Base-by-base conservation (phyloP, 805 yeast genomes). In the Zygosaccharomyces gambellarensis region DNA sequence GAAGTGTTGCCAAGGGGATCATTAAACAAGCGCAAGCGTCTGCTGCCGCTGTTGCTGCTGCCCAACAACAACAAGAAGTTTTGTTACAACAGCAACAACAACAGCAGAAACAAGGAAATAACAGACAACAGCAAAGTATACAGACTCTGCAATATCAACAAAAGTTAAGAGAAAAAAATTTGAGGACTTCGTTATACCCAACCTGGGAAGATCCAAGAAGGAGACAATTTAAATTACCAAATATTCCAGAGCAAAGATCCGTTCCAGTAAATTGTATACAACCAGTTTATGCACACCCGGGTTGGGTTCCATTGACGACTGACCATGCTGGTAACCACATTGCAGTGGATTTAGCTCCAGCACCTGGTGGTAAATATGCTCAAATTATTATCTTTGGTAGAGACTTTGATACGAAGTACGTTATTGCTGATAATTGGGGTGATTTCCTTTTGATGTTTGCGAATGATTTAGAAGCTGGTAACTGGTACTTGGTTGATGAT, bases 381-480 rank as follows among this genome's bases (percentile, higher is more conserved):
- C 99, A 92, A 71, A 85, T 94, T 17, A 92, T 92, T 54, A 63
- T 90, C 47, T 92, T 87, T 67, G 99, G 99, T 36, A 82, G 97
- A 63, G 98, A 92, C 56, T 92, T 83, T 63, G 98, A 92, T 71
- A 81, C 86, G 34, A 92, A 92, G 65, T 89, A 79, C 67, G 90
- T 87, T 34, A 74, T 94, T 48, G 95, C 97, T 17, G 80, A 81
- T 45, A 85, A 85, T 48, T 92, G 95, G 84, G 96, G 95, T 14
- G 94, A 87, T 60, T 94, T 94, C 66, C 70, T 92, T 46, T 72
- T 90, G 47, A 77, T 78, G 45, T 83, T 90, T 64, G 95, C 90
- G 25, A 88, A 89, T 57, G 97, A 92, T 65, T 72, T 92, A 49
- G 97, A 90, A 64, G 77, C 73, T 45, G 96, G 96, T 9, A 85